These are phyloP conservation scores for Puccinellia tenuiflora DNA, from an alignment of 176 grass and related monocot species.

Conservation along the genomic window DNA sequence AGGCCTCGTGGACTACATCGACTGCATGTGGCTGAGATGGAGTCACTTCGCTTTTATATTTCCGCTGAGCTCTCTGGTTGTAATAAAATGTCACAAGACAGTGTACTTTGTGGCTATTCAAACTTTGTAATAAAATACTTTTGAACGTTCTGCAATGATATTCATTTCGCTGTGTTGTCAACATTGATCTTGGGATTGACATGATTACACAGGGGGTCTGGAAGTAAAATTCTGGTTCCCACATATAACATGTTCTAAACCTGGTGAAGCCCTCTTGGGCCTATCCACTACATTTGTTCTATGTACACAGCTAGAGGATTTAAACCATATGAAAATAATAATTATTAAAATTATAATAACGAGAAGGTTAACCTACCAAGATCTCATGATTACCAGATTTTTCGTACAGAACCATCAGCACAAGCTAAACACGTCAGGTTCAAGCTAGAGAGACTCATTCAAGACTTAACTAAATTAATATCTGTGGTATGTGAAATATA, in stretches of 20 bases:
- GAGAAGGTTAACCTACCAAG: background rate
- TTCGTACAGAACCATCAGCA: background rate
- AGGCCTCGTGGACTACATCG: too few species aligned
- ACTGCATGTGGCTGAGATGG: too few species aligned
- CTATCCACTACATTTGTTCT: background rate
- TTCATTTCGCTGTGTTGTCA: too few species aligned
- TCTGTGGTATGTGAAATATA: background rate
- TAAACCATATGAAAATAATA: background rate
- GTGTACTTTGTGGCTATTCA: too few species aligned
- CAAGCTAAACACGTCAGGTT: background rate
- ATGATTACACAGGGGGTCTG: too few species aligned
- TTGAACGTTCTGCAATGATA: too few species aligned
- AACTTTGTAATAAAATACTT: too few species aligned
- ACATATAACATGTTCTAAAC: background rate
- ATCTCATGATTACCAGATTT: background rate
- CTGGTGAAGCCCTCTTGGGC: background rate
- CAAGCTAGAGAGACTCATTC: background rate
- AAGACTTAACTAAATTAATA: background rate
- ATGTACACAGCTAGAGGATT: background rate
- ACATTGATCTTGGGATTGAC: too few species aligned
- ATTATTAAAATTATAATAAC: background rate
- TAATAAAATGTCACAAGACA: too few species aligned
- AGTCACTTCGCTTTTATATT: too few species aligned
- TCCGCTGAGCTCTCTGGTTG: too few species aligned
- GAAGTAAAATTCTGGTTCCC: too few species aligned